Conservation (phyloP, 2,329 filamentous ascomycete genomes). For the Alternaria metachromatica region DNA sequence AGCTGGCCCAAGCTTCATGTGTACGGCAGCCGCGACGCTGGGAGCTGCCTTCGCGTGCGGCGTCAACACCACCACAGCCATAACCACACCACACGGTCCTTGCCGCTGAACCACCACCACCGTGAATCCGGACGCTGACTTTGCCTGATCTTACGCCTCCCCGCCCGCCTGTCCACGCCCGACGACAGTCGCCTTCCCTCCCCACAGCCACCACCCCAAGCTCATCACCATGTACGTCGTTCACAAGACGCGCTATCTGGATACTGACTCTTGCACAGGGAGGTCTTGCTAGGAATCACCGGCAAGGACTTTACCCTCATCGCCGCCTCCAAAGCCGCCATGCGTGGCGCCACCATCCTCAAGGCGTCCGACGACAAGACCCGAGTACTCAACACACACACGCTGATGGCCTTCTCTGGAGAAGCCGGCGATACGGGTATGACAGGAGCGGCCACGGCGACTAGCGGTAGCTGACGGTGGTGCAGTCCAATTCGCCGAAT, state of each 20-base stretch:
- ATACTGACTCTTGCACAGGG: constrained; percentile 65
- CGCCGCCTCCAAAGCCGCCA: constrained; percentile 95
- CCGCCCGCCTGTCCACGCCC: not conserved
- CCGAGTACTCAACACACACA: constrained; percentile 87
- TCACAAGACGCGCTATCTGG: not conserved
- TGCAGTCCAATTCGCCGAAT: constrained; percentile 97
- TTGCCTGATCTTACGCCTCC: not conserved
- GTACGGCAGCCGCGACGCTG: constrained; percentile 18
- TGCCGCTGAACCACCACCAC: not conserved
- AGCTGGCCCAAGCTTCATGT: constrained; percentile 9
- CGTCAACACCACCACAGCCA: not conserved
- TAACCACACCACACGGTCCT: not conserved
- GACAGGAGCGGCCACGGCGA: constrained; percentile 18
- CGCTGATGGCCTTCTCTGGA: constrained; percentile 91
- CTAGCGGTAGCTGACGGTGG: constrained; percentile 8
- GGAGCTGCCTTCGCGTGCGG: constrained; percentile 21
- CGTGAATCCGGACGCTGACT: not conserved
- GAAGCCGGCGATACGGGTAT: constrained; percentile 94
- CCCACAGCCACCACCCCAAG: constrained; percentile 16
- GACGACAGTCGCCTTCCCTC: not conserved
- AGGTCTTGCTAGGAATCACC: constrained; percentile 96
- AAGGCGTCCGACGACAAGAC: constrained; percentile 98
- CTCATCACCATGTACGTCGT: constrained; percentile 42
- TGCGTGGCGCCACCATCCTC: constrained; percentile 95
- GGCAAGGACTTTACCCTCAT: constrained; percentile 99